Percentiles rank a stretch among this genome's conserved stretches.
phyloP scores from a whole-genome alignment of 2,329 filamentous ascomycete species.

The Monosporascus sp. region DNA sequence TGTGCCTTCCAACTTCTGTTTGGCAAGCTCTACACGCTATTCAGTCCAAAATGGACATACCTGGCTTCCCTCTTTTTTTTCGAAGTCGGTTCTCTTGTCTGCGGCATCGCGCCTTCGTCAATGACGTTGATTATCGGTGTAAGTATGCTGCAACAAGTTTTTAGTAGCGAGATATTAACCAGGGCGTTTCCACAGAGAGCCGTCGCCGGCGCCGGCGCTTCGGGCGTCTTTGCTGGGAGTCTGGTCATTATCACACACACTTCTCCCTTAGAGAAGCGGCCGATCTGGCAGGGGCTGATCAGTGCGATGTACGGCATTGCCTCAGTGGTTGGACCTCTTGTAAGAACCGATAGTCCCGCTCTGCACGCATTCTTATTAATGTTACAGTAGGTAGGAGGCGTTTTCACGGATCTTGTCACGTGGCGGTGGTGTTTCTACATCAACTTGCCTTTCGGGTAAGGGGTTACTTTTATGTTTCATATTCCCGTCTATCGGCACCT shows the following conservation, averaged over 20 bases:
- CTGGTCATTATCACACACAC: slow-evolving; percentile 29
- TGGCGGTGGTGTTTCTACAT: slow-evolving; percentile 40
- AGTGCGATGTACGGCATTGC: slow-evolving; percentile 21
- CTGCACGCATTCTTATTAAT: too few relatives aligned
- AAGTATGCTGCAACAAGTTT: too few relatives aligned
- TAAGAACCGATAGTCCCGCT: too few relatives aligned
- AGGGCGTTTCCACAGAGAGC: slow-evolving; percentile 14
- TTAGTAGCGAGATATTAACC: too few relatives aligned
- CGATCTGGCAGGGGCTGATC: slow-evolving; percentile 28
- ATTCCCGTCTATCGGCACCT: too few relatives aligned
- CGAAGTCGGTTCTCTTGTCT: slow-evolving; percentile 31
- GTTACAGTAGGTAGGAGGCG: slow-evolving; percentile 18
- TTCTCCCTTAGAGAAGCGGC: slow-evolving; percentile 23
- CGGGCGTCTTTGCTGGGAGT: slow-evolving; percentile 29
- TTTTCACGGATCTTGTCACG: slow-evolving; percentile 30
- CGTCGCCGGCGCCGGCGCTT: slow-evolving; percentile 31
- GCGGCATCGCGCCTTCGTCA: slow-evolving; percentile 28
- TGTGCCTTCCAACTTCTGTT: slow-evolving; percentile 30
- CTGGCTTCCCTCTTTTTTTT: slow-evolving; percentile 25
- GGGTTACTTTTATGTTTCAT: slow-evolving; percentile 24
- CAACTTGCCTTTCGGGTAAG: slow-evolving; percentile 34
- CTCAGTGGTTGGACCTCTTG: too few relatives aligned
- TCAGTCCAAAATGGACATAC: slow-evolving; percentile 27
- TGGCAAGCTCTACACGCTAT: slow-evolving; percentile 30
- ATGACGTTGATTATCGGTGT: slow-evolving; percentile 29